Evolutionary conservation across 2,329 filamentous ascomycete genomes (phyloP).

Genomic region (Pleurostoma richardsiae): DNA sequence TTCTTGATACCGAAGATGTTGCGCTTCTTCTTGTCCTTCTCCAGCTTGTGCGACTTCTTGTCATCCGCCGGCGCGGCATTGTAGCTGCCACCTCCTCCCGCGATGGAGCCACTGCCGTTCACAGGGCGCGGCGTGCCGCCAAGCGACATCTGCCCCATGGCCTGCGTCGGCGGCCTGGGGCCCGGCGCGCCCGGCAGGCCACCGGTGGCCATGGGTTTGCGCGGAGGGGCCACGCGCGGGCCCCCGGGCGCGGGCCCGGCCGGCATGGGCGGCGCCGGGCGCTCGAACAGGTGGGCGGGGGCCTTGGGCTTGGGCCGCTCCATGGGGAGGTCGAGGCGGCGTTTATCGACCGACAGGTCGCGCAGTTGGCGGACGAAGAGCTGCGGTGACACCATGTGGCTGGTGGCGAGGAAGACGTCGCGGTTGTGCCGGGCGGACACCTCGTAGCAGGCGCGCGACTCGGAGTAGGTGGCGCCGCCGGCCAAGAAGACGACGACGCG

Average conservation of each 20-base stretch:
- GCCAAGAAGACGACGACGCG: constrained; percentile 92
- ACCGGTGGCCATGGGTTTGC: constrained; percentile 18
- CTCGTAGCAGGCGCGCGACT: constrained; percentile 86
- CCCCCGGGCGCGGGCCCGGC: constrained; percentile 5
- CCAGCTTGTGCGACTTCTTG: constrained; percentile 41
- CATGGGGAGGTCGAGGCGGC: constrained; percentile 72
- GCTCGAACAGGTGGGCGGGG: constrained; percentile 81
- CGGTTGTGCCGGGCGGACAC: constrained; percentile 65
- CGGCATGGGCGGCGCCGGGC: constrained; percentile 46
- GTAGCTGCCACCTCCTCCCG: constrained; percentile 17
- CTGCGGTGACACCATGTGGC: constrained; percentile 85
- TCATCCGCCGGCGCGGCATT: constrained; percentile 10
- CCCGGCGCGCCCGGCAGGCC: constrained; percentile 28
- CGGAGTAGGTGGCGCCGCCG: constrained; percentile 89
- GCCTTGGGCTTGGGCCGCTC: constrained; percentile 77
- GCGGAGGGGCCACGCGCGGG: constrained; percentile 9
- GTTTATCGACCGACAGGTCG: constrained; percentile 71
- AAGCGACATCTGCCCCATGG: constrained; percentile 52
- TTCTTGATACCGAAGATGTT: constrained; percentile 58
- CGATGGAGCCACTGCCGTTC: constrained; percentile 17
- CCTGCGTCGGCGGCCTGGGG: constrained; percentile 43
- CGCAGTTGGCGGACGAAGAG: constrained; percentile 79
- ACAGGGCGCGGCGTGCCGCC: constrained; percentile 13
- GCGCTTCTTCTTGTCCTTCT: constrained; percentile 56
- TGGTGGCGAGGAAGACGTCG: constrained; percentile 84